phyloP scores from a whole-genome alignment of 192 early-diverging fungal species.

The Coemansia sp. region DNA sequence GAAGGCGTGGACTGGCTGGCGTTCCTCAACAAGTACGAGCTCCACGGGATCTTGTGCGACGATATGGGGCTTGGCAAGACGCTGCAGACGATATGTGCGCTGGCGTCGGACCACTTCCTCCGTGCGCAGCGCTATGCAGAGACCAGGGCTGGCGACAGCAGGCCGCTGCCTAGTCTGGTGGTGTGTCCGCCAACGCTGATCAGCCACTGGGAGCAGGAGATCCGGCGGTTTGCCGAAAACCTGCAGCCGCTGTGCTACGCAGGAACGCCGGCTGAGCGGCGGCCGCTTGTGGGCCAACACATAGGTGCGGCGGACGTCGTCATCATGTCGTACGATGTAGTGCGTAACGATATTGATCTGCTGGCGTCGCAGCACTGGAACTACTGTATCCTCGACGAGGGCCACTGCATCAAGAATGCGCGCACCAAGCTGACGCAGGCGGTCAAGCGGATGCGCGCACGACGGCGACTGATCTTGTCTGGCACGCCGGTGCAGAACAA shows the following conservation, averaged over 20 bases:
- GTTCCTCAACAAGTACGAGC: constrained; percentile 93
- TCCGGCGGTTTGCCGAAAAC: constrained; percentile 72
- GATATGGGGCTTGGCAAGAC: constrained; percentile 99
- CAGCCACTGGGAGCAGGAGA: constrained; percentile 96
- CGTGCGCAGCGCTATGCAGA: constrained; percentile 59
- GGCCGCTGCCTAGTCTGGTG: constrained; percentile 82
- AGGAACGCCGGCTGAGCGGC: constrained; percentile 78
- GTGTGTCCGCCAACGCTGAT: constrained; percentile 95
- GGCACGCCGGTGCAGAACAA: constrained; percentile 99
- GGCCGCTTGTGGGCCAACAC: constrained; percentile 61
- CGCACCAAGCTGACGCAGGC: constrained; percentile 93
- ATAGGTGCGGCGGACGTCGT: constrained; percentile 68
- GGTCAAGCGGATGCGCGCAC: constrained; percentile 82
- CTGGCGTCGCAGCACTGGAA: constrained; percentile 76
- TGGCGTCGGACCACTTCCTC: constrained; percentile 84
- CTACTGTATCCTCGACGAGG: constrained; percentile 97
- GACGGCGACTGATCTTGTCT: constrained; percentile 90
- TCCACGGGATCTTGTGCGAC: constrained; percentile 98
- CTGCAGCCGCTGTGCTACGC: constrained; percentile 84
- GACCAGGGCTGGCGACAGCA: constrained; percentile 62
- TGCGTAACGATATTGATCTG: constrained; percentile 92
- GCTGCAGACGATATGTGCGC: constrained; percentile 92
- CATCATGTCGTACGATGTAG: constrained; percentile 96
- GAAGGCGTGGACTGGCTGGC: constrained; percentile 99
- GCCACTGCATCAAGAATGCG: constrained; percentile 96